Evolutionary conservation across 441 rosid genomes (phyloP).

Genomic region (Capsella rubella): DNA sequence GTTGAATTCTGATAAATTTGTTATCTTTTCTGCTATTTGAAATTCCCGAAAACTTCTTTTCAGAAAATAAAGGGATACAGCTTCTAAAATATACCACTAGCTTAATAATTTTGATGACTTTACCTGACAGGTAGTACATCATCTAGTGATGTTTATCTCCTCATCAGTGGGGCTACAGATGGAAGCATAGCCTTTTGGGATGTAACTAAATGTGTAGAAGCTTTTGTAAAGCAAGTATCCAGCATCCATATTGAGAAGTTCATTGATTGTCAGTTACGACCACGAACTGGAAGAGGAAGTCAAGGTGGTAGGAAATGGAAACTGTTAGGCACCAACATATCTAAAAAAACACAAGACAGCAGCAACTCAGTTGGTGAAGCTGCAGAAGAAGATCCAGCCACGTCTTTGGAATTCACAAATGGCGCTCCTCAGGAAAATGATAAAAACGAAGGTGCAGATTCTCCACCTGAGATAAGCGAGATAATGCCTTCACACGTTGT

Average conservation of each 20-base stretch:
- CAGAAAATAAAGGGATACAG: not conserved
- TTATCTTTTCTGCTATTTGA: conserved; percentile 7
- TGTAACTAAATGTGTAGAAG: conserved; percentile 68
- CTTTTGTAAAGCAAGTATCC: conserved; percentile 69
- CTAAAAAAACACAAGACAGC: conserved; percentile 43
- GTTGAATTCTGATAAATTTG: conserved; percentile 1
- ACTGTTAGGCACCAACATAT: conserved; percentile 46
- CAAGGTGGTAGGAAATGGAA: conserved; percentile 96
- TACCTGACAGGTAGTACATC: conserved; percentile 52
- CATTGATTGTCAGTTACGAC: conserved; percentile 74
- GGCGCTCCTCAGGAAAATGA: conserved; percentile 42
- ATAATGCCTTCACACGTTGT: conserved; percentile 67
- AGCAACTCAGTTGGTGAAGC: conserved; percentile 31
- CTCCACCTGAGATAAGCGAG: conserved; percentile 56
- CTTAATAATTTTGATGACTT: conserved; percentile 3
- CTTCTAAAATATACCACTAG: no score
- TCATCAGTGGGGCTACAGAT: conserved; percentile 93
- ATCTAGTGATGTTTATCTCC: conserved; percentile 61
- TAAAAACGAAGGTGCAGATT: conserved; percentile 41
- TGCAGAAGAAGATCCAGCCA: conserved; percentile 45
- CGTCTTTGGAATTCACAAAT: conserved; percentile 41
- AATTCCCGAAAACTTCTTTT: not conserved
- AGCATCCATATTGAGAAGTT: conserved; percentile 60
- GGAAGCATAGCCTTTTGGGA: conserved; percentile 96
- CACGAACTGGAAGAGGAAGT: conserved; percentile 97